These are phyloP conservation scores for Pisolithus thermaeus DNA, from an alignment of 1,284 basidiomycete species.

Conservation along the genomic window DNA sequence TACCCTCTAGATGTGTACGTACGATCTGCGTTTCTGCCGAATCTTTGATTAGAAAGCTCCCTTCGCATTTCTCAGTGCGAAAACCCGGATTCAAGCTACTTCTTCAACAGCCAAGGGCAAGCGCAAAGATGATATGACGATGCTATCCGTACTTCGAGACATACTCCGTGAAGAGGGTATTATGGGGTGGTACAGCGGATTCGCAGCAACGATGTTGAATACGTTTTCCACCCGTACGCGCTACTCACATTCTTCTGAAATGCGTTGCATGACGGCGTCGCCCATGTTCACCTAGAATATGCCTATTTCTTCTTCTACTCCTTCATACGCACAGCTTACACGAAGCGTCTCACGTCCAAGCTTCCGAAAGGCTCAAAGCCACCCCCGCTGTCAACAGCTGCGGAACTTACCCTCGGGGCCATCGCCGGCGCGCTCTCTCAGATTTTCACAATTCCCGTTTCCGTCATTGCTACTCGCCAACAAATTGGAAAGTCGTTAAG, in stretches of 20 bases:
- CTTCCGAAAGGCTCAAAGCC: slow-evolving; percentile 53
- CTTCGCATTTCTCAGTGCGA: slow-evolving; percentile 52
- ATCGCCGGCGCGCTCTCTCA: slow-evolving; percentile 92
- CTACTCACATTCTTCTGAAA: slow-evolving; percentile 15
- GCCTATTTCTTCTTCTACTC: slow-evolving; percentile 99
- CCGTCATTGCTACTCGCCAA: slow-evolving; percentile 96
- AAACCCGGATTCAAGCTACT: slow-evolving; percentile 89
- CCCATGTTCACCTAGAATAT: slow-evolving; percentile 61
- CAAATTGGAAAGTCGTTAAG: slow-evolving; percentile 61
- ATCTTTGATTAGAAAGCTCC: neutral
- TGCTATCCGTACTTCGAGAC: slow-evolving; percentile 60
- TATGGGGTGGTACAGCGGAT: slow-evolving; percentile 85
- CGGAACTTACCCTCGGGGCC: slow-evolving; percentile 87
- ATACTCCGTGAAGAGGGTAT: slow-evolving; percentile 80
- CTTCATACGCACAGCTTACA: slow-evolving; percentile 79
- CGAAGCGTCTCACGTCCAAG: slow-evolving; percentile 57
- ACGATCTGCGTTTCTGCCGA: slow-evolving; percentile 1
- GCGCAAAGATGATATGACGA: slow-evolving; percentile 50
- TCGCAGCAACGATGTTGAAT: slow-evolving; percentile 97
- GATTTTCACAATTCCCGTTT: slow-evolving; percentile 97
- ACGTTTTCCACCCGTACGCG: slow-evolving; percentile 90
- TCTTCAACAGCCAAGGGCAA: slow-evolving; percentile 44
- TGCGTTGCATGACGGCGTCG: slow-evolving; percentile 1
- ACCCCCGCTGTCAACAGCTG: slow-evolving; percentile 66
- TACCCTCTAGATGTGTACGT: slow-evolving; percentile 94